Percentiles rank a stretch among this genome's conserved stretches.
phyloP scores from a whole-genome alignment of 1,139 yeast genomes.

The Candida glucosophila region DNA sequence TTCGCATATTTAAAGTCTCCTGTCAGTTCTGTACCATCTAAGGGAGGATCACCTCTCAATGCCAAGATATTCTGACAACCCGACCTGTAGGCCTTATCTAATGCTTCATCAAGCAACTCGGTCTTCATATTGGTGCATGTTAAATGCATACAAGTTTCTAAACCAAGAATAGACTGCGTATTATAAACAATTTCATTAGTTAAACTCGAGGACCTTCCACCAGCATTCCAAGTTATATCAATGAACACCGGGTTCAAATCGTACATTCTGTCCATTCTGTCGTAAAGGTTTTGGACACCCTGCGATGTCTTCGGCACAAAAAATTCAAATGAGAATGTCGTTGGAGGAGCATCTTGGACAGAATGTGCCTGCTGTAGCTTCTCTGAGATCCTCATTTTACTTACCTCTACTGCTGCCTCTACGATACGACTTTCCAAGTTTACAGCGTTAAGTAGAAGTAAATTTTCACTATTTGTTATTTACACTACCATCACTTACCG shows the following conservation, averaged over 20 bases:
- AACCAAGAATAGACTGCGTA: constrained; percentile 84
- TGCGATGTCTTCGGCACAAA: constrained; percentile 97
- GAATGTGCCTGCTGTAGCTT: constrained; percentile 36
- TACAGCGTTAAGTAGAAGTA: too few species aligned
- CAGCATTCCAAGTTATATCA: constrained; percentile 98
- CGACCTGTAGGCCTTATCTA: constrained; percentile 74
- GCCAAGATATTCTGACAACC: constrained; percentile 94
- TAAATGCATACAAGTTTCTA: constrained; percentile 96
- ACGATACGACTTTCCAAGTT: too few species aligned
- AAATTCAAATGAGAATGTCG: constrained; percentile 92
- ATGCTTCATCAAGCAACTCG: constrained; percentile 74
- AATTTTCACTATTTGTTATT: too few species aligned
- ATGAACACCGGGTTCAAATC: constrained; percentile 85
- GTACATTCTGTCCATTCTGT: constrained; percentile 97
- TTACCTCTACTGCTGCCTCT: too few species aligned
- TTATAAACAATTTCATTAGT: constrained; percentile 90
- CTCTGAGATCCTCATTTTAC: constrained; percentile 37
- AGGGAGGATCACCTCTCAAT: constrained; percentile 69
- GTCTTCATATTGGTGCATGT: constrained; percentile 95
- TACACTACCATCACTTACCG: too few species aligned
- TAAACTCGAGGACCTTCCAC: constrained; percentile 73
- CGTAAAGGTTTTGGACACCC: constrained; percentile 93
- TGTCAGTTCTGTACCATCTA: constrained; percentile 56
- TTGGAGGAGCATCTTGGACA: constrained; percentile 25
- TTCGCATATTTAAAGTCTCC: constrained; percentile 74